Evolutionary conservation across 2,329 filamentous ascomycete genomes (phyloP).

Genomic region (Fusarium torreyae): DNA sequence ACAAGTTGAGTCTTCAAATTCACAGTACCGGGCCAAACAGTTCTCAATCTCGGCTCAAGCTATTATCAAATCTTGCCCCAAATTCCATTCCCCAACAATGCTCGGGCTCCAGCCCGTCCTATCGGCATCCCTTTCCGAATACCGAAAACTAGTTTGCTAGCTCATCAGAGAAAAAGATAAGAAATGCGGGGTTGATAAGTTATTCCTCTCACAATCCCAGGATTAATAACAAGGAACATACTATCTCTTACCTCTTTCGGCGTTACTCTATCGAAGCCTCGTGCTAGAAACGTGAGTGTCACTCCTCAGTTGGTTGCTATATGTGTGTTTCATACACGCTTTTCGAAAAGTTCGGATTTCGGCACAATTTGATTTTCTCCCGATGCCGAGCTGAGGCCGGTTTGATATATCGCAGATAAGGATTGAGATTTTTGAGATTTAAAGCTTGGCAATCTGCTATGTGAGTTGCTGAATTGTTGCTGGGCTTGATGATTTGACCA

Average conservation of each 20-base stretch:
- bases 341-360: neutral
- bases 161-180: slow-evolving; percentile 53
- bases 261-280: neutral
- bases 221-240: slow-evolving; percentile 10
- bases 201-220: slow-evolving; percentile 4
- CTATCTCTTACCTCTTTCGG: neutral
- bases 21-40: neutral
- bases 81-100: neutral
- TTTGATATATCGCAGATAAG: neutral
- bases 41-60: neutral
- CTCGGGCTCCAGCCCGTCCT: slow-evolving; percentile 56
- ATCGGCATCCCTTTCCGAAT: slow-evolving; percentile 22
- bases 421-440: no score
- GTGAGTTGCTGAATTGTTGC: no score
- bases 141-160: slow-evolving; percentile 23
- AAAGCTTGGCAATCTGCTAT: no score
- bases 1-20: neutral
- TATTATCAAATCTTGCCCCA: no score
- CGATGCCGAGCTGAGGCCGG: neutral
- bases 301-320: no score
- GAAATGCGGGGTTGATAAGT: slow-evolving; percentile 41
- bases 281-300: neutral
- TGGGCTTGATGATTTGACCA: no score
- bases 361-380: neutral
- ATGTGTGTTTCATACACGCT: no score